These are phyloP conservation scores for Brettanomyces anomalus DNA, from an alignment of 805 yeast species.

Conservation along the genomic window DNA sequence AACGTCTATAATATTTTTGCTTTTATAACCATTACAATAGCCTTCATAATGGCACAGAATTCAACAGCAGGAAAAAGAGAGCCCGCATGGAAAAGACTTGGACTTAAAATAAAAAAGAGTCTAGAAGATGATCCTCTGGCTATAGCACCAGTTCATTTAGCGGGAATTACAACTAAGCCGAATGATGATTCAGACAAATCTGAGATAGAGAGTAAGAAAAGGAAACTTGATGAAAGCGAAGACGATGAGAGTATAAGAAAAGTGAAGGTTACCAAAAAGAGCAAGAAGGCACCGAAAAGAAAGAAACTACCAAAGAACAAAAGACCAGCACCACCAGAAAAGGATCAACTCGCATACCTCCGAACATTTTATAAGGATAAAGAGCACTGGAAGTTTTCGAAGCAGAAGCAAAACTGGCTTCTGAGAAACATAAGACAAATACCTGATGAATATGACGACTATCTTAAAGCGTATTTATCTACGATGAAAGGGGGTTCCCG, in stretches of 20 bases:
- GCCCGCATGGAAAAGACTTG: conserved; percentile 85
- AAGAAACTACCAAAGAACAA: conserved; percentile 59
- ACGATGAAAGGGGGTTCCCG: conserved; percentile 68
- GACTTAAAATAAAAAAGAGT: conserved; percentile 50
- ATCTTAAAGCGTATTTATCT: conserved; percentile 41
- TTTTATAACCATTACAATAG: no score
- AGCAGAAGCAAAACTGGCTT: conserved; percentile 83
- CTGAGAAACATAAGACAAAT: conserved; percentile 49
- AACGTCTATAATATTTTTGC: no score
- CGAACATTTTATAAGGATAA: conserved; percentile 47
- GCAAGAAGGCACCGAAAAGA: conserved; percentile 58
- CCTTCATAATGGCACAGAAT: no score
- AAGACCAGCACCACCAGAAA: conserved; percentile 65
- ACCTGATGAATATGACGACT: conserved; percentile 43
- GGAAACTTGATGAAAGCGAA: background rate
- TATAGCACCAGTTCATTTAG: conserved; percentile 29
- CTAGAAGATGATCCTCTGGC: conserved; percentile 37
- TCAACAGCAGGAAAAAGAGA: conserved; percentile 11
- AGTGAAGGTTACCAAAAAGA: conserved; percentile 19
- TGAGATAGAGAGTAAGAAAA: background rate
- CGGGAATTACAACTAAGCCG: background rate
- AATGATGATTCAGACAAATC: background rate
- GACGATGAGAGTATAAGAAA: conserved; percentile 30
- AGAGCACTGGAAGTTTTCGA: conserved; percentile 72
- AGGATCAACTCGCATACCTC: conserved; percentile 63